These are phyloP conservation scores for Pythium aquatile DNA, from an alignment of 352 stramenopile genomes.

Conservation along the genomic window DNA sequence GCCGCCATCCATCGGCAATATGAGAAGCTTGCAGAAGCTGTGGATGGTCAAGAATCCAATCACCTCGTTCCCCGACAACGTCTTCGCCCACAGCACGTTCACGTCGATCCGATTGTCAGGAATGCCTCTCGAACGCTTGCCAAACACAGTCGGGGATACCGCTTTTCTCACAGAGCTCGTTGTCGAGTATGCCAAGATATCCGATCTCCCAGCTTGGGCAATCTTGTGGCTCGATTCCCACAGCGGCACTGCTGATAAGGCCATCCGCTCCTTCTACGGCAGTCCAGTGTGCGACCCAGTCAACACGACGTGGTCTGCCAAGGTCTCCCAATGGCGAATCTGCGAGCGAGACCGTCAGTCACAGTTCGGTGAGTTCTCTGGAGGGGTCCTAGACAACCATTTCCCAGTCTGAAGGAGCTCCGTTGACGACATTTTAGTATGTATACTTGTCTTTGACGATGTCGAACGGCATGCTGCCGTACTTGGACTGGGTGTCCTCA, in stretches of 20 bases:
- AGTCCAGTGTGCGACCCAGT: not conserved
- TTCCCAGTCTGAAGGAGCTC: not conserved
- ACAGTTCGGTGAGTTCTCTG: not conserved
- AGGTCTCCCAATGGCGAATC: not conserved
- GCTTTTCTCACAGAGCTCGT: conserved; percentile 1
- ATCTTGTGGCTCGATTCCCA: not conserved
- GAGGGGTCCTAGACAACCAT: not conserved
- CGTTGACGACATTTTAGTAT: not conserved
- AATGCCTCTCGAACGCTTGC: conserved; percentile 10
- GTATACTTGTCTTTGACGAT: conserved; percentile 1
- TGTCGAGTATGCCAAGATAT: conserved; percentile 12
- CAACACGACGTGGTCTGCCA: not conserved
- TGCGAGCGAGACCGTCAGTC: not conserved
- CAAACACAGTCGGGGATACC: conserved; percentile 5
- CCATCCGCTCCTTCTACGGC: not conserved
- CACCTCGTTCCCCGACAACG: not conserved
- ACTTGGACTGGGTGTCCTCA: not conserved
- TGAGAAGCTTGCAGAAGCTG: conserved; percentile 2
- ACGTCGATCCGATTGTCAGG: conserved; percentile 3
- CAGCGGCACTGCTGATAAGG: not conserved
- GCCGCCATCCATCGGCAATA: not conserved
- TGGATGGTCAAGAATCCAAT: conserved; percentile 10
- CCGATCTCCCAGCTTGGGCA: not conserved
- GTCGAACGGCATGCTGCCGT: not conserved
- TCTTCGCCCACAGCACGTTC: conserved; percentile 1